phyloP scores from a whole-genome alignment of 768 basidiomycete genomes.

The Lactarius sanguifluus region DNA sequence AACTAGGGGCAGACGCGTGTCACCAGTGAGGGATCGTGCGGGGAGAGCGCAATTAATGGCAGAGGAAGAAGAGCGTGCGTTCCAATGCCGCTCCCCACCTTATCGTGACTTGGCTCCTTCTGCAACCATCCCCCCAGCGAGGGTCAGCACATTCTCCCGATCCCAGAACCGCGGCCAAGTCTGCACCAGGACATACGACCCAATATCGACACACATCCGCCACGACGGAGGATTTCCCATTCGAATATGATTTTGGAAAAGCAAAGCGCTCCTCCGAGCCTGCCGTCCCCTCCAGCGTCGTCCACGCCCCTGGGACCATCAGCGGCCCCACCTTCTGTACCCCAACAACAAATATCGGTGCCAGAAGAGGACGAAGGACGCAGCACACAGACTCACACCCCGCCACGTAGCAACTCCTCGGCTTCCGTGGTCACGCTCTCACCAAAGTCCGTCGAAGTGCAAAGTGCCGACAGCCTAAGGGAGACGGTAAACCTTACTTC shows the following conservation, averaged over 20 bases:
- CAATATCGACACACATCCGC: neutral
- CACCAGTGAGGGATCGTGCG: conserved; percentile 13
- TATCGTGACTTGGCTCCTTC: conserved; percentile 11
- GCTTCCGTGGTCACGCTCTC: neutral
- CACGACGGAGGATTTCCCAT: conserved; percentile 1
- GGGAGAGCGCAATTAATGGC: conserved; percentile 5
- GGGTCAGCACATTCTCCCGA: neutral
- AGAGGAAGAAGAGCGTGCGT: conserved; percentile 11
- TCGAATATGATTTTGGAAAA: conserved; percentile 1
- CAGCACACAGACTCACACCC: conserved; percentile 1
- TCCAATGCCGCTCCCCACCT: conserved; percentile 1
- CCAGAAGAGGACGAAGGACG: conserved; percentile 1
- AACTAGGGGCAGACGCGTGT: neutral
- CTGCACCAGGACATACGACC: conserved; percentile 1
- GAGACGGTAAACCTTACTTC: neutral
- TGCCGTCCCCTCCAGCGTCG: neutral
- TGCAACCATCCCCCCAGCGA: neutral
- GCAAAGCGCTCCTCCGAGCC: neutral
- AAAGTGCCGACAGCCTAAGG: neutral
- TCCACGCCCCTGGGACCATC: conserved; percentile 1
- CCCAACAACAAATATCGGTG: neutral
- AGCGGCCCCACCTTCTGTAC: neutral
- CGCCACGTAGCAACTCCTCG: neutral
- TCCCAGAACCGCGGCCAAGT: neutral
- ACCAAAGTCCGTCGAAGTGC: neutral